Evolutionary conservation across 352 stramenopile species (phyloP).

Genomic region (Phytopythium vexans): DNA sequence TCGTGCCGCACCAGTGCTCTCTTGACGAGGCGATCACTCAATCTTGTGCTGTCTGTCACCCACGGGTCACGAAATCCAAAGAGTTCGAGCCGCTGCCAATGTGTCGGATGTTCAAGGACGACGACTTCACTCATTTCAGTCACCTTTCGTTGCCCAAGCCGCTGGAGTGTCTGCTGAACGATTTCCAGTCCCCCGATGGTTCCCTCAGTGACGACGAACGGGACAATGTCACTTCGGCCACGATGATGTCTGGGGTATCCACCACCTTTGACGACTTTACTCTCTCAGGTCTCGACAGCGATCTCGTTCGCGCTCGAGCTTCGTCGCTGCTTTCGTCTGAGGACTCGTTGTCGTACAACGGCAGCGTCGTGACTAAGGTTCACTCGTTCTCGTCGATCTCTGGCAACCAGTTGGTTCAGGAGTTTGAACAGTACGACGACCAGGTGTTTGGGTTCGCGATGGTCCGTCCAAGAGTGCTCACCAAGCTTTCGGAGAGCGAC

Average conservation of each 20-base stretch:
- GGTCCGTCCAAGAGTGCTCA: conserved; percentile 13
- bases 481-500: conserved; percentile 43
- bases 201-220: conserved; percentile 36
- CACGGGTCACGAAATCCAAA: conserved; percentile 32
- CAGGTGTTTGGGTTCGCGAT: conserved; percentile 51
- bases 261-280: conserved; percentile 54
- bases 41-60: conserved; percentile 60
- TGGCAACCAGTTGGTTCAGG: conserved; percentile 35
- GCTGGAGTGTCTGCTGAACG: conserved; percentile 52
- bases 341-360: conserved; percentile 37
- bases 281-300: conserved; percentile 52
- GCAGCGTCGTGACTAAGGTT: conserved; percentile 37
- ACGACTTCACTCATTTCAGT: conserved; percentile 26
- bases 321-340: conserved; percentile 54
- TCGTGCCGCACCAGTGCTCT: conserved; percentile 61
- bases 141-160: conserved; percentile 54
- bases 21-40: conserved; percentile 66
- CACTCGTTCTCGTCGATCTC: conserved; percentile 47
- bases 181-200: conserved; percentile 24
- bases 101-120: conserved; percentile 70
- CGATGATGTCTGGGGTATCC: conserved; percentile 36
- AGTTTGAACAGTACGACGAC: conserved; percentile 75
- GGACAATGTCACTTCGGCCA: conserved; percentile 17
- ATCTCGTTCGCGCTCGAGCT: conserved; percentile 59
- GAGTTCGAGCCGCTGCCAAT: conserved; percentile 72